These are phyloP conservation scores for Colletotrichum brevisporum DNA, from an alignment of 2,329 filamentous ascomycete genomes.

Conservation along the genomic window DNA sequence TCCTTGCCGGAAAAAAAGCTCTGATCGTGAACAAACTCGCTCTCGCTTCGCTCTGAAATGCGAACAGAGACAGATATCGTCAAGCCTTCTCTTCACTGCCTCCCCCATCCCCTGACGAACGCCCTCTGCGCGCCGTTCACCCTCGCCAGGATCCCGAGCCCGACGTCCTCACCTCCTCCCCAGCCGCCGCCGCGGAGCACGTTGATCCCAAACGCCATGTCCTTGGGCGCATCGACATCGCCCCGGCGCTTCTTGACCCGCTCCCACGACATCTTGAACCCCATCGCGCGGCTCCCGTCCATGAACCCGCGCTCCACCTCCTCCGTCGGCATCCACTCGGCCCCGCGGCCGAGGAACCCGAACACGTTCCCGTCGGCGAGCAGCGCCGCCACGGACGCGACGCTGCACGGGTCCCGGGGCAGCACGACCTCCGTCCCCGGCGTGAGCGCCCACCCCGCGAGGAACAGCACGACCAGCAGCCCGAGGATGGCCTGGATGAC, in stretches of 20 bases:
- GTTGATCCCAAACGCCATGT: conserved; percentile 39
- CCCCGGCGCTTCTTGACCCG: conserved; percentile 29
- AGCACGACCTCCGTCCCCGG: conserved; percentile 44
- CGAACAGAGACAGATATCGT: background rate
- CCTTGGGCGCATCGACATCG: conserved; percentile 9
- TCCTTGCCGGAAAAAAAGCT: background rate
- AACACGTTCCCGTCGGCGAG: conserved; percentile 55
- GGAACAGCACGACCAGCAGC: conserved; percentile 45
- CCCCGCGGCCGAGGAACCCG: conserved; percentile 45
- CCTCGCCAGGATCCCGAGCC: conserved; percentile 39
- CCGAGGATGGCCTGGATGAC: conserved; percentile 52
- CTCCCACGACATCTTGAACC: conserved; percentile 47
- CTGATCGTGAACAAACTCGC: background rate
- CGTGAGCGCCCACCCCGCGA: conserved; percentile 48
- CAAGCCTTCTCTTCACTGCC: background rate
- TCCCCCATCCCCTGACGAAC: conserved; percentile 33
- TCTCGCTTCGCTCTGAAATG: background rate
- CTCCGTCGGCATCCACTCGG: conserved; percentile 45
- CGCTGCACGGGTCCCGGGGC: conserved; percentile 50
- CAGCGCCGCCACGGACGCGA: conserved; percentile 54
- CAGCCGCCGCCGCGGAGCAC: conserved; percentile 38
- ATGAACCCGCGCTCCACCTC: conserved; percentile 43
- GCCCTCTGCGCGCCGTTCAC: conserved; percentile 38
- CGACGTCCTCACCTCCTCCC: conserved; percentile 41
- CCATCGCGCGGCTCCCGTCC: conserved; percentile 45